phyloP scores from a whole-genome alignment of 768 basidiomycete species.

The Cystofilobasidium capitatum region DNA sequence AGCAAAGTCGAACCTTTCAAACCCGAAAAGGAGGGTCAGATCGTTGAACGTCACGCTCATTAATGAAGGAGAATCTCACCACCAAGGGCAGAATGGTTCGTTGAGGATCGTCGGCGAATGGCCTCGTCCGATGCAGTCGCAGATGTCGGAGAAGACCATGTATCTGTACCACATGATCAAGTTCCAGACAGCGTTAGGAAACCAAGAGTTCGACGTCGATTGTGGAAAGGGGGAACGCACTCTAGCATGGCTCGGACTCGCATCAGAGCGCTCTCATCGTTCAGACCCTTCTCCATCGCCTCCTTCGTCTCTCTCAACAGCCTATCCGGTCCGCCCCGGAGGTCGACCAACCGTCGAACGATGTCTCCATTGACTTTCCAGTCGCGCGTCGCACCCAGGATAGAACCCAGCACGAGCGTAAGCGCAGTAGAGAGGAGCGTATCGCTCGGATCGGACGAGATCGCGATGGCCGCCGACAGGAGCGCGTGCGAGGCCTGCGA shows the following conservation, averaged over 20 bases:
- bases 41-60: not conserved
- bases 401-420: not conserved
- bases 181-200: not conserved
- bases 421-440: constrained; percentile 6
- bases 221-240: not conserved
- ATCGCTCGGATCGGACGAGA: not conserved
- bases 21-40: not conserved
- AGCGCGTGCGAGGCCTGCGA: not conserved
- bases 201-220: not conserved
- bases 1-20: constrained; percentile 3
- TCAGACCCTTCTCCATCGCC: not conserved
- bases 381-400: not conserved
- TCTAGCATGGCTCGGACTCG: not conserved
- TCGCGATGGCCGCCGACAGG: not conserved
- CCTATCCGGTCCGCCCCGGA: not conserved
- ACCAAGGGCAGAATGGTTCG: constrained; percentile 4
- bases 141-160: not conserved
- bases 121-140: not conserved
- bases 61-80: not conserved
- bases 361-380: not conserved
- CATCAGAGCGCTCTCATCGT: not conserved
- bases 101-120: not conserved
- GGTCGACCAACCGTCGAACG: not conserved
- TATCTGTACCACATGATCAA: not conserved
- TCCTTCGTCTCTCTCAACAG: not conserved